Base-by-base conservation (phyloP, 495 filamentous ascomycete species). In the Aspergillus coremiiformis region DNA sequence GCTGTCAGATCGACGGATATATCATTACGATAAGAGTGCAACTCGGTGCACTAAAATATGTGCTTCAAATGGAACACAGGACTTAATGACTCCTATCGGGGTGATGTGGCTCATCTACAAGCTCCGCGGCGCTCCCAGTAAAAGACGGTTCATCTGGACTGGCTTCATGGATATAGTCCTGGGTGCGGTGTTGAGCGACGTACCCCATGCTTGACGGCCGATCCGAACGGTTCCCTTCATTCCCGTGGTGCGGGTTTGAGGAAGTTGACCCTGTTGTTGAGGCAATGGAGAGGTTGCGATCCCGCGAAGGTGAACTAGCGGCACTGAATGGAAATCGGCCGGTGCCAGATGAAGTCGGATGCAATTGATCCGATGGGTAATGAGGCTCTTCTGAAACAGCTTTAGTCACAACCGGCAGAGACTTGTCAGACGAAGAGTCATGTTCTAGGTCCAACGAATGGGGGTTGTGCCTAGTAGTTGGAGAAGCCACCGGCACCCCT, bases 171-270 rank as follows among this genome's bases (percentile, higher is more conserved):
- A 84, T 80, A 44, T 79, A 77, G 44, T 82, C 80, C 30, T 67
- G 69, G 0, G 79, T 76, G 29, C 78, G 72, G 54, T 87, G 83
- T 24, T 88, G 84, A 30, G 85, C 73, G n/a, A 92, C 88, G 57
- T 82, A 84, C 0, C 88, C 87, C 58, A 84, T 75, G 58, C 77
- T 87, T 3, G 84, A 78, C 3, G 84, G 81, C 26, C 79, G 76
- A 33, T 86, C 85, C 9, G 73, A 60, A 55, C 57, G 72, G 37
- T 47, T 39, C 15, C 49, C 26, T 12, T 46, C 44, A 21, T 42
- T 44, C 8, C 53, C 50, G 15, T 39, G 53, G 26, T 64, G 49
- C 70, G 69, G 64, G 35, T 69, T 81, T 0, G 74, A 82, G 0
- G 75, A 71, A 2, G 79, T 60, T 7, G 72, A 76, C 6, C 56